Base-by-base conservation (phyloP, 495 filamentous ascomycete species). In the Gamarada debralockiae region DNA sequence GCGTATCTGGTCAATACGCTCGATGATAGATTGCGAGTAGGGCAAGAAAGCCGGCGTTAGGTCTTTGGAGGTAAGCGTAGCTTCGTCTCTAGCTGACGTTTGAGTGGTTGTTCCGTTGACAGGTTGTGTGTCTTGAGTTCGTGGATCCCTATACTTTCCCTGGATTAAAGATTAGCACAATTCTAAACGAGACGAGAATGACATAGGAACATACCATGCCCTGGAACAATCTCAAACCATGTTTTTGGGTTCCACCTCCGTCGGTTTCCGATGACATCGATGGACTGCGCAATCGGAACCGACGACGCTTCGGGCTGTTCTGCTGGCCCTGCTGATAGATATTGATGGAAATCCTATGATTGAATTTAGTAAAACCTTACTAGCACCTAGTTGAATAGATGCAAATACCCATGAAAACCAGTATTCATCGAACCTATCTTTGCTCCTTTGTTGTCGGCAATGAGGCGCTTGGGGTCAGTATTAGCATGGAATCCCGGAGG, bases 91-190 rank as follows among this genome's bases (percentile, higher is more conserved):
- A 31, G n/a, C n/a, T 47, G 44, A 31, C 6, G 23, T 21, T 8
- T 17, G 44, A 3, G 9, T 5, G 13, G 20, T 38, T 13, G 8
- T 36, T 15, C 12, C 49, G 13, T 25, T 24, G 36, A 58, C 24
- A 14, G 49, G 55, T 43, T 29, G 21, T 24, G 55, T 58, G 24
- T 58, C 44, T 34, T 57, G 54, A 10, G 54, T 57, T n/a, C 39
- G 31, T 9, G 21, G 20, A 21, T 17, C 7, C 24, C 25, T 33
- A 29, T 5, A 18, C 3, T 18, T 31, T 25, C 18, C 48, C 21
- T 12, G 33, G 25, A 9, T 21, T 2, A 37, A 9, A 37, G 33
- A 29, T 48, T 6, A 36, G 29, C 27, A 29, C 4, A 29, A 29
- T 47, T 21, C 29, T 15, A 13, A 29, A 18, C 14, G 13, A 13